These are phyloP conservation scores for Exserohilum rostratum DNA, from an alignment of 2,329 filamentous ascomycete species.

Conservation along the genomic window DNA sequence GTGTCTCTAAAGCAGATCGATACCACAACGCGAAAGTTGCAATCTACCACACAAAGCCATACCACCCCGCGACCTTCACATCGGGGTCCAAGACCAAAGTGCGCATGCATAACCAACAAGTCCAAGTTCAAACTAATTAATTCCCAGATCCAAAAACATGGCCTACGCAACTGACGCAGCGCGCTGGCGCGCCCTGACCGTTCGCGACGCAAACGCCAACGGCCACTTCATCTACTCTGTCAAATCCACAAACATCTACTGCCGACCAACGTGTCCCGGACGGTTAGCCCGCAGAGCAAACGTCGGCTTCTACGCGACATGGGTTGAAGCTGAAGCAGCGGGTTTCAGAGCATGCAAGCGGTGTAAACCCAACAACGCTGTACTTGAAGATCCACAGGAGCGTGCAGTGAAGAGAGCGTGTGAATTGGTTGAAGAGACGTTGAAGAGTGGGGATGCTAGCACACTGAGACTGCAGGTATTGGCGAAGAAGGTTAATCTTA, in stretches of 20 bases:
- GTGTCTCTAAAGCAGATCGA: too few species aligned
- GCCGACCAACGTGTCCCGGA: slow-evolving; percentile 65
- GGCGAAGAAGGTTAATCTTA: slow-evolving; percentile 59
- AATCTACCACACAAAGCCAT: too few species aligned
- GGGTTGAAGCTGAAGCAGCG: slow-evolving; percentile 55
- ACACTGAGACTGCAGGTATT: slow-evolving; percentile 53
- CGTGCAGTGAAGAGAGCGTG: slow-evolving; percentile 51
- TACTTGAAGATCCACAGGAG: slow-evolving; percentile 52
- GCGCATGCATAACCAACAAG: background rate
- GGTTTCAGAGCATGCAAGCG: slow-evolving; percentile 65
- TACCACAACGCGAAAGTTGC: too few species aligned
- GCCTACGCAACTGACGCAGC: slow-evolving; percentile 39
- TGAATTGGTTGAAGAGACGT: slow-evolving; percentile 34
- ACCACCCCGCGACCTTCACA: too few species aligned
- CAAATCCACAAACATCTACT: slow-evolving; percentile 64
- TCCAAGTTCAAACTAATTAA: background rate
- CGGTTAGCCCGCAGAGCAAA: slow-evolving; percentile 65
- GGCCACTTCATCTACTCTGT: slow-evolving; percentile 62
- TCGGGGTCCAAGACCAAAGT: too few species aligned
- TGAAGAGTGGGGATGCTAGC: slow-evolving; percentile 26
- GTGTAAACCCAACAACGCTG: slow-evolving; percentile 57
- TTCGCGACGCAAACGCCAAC: slow-evolving; percentile 52
- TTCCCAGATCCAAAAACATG: slow-evolving; percentile 20
- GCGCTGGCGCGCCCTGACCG: slow-evolving; percentile 52
- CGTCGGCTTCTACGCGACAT: slow-evolving; percentile 60